Conservation (phyloP, 768 basidiomycete species). For the Suillus cothurnatus region DNA sequence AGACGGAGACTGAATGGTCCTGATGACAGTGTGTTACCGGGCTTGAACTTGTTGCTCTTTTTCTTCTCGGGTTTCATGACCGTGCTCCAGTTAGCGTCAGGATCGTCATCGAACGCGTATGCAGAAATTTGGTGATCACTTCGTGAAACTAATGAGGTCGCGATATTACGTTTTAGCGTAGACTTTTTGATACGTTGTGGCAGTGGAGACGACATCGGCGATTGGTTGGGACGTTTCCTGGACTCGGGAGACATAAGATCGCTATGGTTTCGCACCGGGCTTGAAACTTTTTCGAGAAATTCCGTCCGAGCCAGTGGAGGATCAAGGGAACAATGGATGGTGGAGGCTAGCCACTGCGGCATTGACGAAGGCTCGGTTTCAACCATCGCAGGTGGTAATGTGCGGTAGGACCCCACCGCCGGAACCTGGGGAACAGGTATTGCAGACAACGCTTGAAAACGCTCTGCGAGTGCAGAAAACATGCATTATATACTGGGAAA, state of each 20-base stretch:
- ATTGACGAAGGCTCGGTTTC: not conserved
- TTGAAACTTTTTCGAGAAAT: not conserved
- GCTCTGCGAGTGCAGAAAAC: not conserved
- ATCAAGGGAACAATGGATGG: conserved; percentile 3
- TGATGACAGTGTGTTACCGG: conserved; percentile 17
- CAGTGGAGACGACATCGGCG: conserved; percentile 2
- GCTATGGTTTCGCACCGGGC: conserved; percentile 8
- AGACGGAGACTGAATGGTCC: conserved; percentile 26
- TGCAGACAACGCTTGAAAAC: not conserved
- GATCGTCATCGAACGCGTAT: conserved; percentile 26
- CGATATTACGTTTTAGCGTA: conserved; percentile 6
- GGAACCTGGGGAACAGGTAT: not conserved
- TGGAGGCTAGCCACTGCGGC: conserved; percentile 12
- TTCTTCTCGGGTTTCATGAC: conserved; percentile 10
- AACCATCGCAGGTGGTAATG: not conserved
- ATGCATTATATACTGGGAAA: not conserved
- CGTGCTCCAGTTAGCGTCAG: conserved; percentile 18
- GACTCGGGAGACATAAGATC: not conserved
- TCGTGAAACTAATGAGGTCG: not conserved
- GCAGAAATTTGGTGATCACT: conserved; percentile 11
- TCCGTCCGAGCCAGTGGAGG: not conserved
- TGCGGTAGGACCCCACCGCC: not conserved
- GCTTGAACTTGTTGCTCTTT: not conserved
- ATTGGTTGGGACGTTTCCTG: conserved; percentile 1
- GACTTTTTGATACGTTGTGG: conserved; percentile 7